phyloP scores from a whole-genome alignment of 176 grass and related monocot species.

The Carex pumila region DNA sequence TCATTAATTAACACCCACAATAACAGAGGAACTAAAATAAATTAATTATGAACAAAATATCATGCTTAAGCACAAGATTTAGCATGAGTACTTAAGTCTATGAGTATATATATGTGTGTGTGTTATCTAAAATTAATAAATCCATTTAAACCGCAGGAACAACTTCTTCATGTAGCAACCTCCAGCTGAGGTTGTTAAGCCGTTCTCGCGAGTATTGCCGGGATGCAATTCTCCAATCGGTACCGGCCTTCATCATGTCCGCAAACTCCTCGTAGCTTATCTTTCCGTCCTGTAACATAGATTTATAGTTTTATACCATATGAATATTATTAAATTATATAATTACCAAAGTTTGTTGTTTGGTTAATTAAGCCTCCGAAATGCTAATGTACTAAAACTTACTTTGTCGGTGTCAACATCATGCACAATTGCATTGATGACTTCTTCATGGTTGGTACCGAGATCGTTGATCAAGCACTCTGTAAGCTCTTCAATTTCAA shows the following conservation, averaged over 20 bases:
- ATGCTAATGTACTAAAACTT: not conserved
- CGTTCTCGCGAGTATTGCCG: constrained; percentile 72
- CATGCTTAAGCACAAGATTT: not conserved
- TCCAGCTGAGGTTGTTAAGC: constrained; percentile 66
- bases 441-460: constrained; percentile 46
- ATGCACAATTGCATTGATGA: constrained; percentile 58
- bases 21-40: not conserved
- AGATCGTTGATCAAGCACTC: constrained; percentile 54
- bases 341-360: not conserved
- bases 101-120: not conserved
- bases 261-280: constrained; percentile 73
- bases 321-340: not conserved
- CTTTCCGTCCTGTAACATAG: constrained; percentile 46
- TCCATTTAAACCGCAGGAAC: not conserved
- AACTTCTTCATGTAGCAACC: constrained; percentile 48
- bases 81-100: not conserved
- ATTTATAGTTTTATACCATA: not conserved
- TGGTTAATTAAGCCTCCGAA: not conserved
- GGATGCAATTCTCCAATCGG: constrained; percentile 86
- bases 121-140: not conserved
- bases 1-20: not conserved
- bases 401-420: constrained; percentile 78
- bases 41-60: not conserved
- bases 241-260: constrained; percentile 77
- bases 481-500: constrained; percentile 83